Evolutionary conservation across 495 filamentous ascomycete species (phyloP), one percentile per base, ranked within the genome.

Genomic region (Clavariopsis aquatica): DNA sequence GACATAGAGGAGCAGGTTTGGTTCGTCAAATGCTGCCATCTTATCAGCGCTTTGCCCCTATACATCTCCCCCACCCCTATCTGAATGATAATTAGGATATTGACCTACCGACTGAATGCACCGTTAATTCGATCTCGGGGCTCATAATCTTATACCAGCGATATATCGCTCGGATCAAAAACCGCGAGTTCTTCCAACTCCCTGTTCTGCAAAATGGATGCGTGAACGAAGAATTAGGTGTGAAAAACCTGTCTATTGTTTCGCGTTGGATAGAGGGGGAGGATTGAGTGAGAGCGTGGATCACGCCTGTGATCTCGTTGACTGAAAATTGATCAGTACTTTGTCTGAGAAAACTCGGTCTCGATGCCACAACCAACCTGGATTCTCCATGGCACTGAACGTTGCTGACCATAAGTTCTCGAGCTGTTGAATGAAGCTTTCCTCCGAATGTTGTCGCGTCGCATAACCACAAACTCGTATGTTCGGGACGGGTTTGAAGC

Each of bases 101-200:
- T n/a, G n/a, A n/a, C n/a, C 58, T 75, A 91, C 89, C 86, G 23
- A 87, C 75, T 15, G 87, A 90, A 61, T 89, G 79, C 10, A 96
- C 77, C 0, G 82, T 72, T n/a, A 92, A 67, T 23, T 85, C 77
- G 49, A 93, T 90, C n/a, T 79, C 76, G 1, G 92, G 92, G 36
- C 84, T 88, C 71, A 95, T 79, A 66, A 93, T 86, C 71, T 91
- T 91, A 75, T 95, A 94, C 89, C 91, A 96, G 63, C 87, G 88
- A 67, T 87, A 93, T 38, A 96, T 87, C 60, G 82, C 81, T 60
- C 79, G 78, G 27, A 95, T 79, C 20, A 87, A 71, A 71, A 78
- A 80, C 45, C 90, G 80, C 13, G 89, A 87, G 22, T 78, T 62
- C 8, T 72, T 74, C 72, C 85, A 86, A 63, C 81, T 82, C 36